Base-by-base conservation (phyloP, 768 basidiomycete species). In the Mycena kentingensis region DNA sequence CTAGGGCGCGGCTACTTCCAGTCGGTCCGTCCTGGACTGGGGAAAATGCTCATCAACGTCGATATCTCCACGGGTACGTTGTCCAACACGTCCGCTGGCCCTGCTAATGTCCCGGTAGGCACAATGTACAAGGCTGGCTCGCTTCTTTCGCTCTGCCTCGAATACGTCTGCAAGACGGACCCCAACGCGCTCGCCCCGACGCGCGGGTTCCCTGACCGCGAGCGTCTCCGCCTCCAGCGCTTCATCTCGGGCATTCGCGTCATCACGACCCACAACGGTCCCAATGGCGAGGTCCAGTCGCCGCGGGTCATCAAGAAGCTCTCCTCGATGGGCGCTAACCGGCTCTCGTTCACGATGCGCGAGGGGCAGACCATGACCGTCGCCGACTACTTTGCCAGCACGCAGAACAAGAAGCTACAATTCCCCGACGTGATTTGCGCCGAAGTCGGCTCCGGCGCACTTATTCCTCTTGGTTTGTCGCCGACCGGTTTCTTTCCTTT, bases 341-440 rank as follows among this genome's bases (percentile, higher is more conserved):
- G 47, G 63, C 55, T 79, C 10, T 70, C 65, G 1, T 85, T 85
- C 60, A 66, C 63, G 18, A 68, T 77, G 62, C 69, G 73, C 13
- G 78, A 80, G 22, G 82, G 81, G 1, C 69, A 65, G 3, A 58
- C 55, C 1, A 70, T 74, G 67, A 79, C 76, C 0, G 81, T 81
- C 4, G 76, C 74, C 1, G 60, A 76, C 8, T 84, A 92, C 60
- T 90, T 88, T 68, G 67, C 70, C 51, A 66, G 61, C 12, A 72
- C 77, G 4, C 72, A 81, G 48, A 84, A 83, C 56, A 73, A 72
- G 3, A 71, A 75, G 4, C 70, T 93, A 3, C 70, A 72, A 46
- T 84, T 68, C 61, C 90, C 90, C 0, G 77, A 87, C 26, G 65
- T 86, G 2, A 70, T 84, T 12, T 92, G 89, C 57, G 75, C 80